Conservation (phyloP, 2,329 filamentous ascomycete genomes). For the Alternaria sp. region DNA sequence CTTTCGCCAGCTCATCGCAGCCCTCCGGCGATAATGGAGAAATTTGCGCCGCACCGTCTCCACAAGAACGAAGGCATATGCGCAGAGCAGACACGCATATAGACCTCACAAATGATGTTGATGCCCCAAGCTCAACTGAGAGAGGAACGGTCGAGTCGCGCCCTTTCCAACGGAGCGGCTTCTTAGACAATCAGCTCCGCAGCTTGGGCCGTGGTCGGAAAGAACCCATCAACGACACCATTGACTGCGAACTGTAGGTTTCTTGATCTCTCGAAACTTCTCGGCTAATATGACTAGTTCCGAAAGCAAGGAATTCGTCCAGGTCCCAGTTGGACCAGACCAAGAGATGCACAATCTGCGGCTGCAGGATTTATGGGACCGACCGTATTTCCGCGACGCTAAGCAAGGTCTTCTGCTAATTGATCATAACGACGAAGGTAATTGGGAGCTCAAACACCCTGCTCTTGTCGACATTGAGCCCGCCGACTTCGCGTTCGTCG, state of each 20-base stretch:
- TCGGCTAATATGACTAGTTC: conserved; percentile 16
- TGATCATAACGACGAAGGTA: conserved; percentile 14
- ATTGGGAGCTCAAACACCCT: conserved; percentile 25
- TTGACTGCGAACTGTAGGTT: conserved; percentile 31
- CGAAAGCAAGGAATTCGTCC: conserved; percentile 26
- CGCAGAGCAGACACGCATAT: background rate
- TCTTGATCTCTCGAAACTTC: background rate
- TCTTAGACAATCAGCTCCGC: background rate
- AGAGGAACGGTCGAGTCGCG: background rate
- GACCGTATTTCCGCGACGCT: background rate
- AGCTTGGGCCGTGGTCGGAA: background rate
- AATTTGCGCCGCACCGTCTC: background rate
- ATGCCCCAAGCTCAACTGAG: background rate
- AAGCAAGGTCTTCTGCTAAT: conserved; percentile 16
- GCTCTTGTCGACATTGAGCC: conserved; percentile 20
- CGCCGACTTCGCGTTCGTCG: conserved; percentile 30
- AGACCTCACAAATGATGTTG: background rate
- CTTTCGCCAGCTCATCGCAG: background rate
- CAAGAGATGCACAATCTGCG: conserved; percentile 6
- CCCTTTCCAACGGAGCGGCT: background rate
- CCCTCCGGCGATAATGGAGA: background rate
- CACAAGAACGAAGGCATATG: background rate
- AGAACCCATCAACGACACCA: conserved; percentile 13
- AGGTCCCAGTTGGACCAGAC: conserved; percentile 26
- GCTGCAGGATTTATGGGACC: too few species aligned